phyloP scores from a whole-genome alignment of 2,329 filamentous ascomycete genomes.

The Neopestalotiopsis rosae region DNA sequence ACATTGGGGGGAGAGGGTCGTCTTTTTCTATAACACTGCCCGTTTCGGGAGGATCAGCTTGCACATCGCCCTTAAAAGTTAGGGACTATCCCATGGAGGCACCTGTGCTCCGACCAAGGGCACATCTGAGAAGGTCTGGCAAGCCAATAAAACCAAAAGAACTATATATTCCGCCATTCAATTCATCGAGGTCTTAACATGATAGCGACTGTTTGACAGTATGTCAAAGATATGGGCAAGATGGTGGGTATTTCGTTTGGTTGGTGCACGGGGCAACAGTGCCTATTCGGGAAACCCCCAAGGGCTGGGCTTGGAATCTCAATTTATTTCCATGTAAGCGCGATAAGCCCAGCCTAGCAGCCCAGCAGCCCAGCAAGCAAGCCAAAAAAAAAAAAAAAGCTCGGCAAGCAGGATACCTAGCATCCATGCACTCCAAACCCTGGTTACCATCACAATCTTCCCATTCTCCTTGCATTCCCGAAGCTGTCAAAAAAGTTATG shows the following conservation, averaged over 20 bases:
- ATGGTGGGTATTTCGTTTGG: not conserved
- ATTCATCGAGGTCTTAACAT: not conserved
- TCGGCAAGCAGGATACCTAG: no score
- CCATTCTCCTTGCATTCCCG: not conserved
- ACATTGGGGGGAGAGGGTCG: no score
- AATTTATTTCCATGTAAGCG: not conserved
- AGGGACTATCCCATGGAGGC: not conserved
- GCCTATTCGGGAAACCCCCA: constrained; percentile 1
- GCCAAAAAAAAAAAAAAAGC: no score
- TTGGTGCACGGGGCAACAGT: not conserved
- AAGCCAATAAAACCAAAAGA: not conserved
- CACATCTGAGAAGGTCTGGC: no score
- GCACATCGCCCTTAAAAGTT: not conserved
- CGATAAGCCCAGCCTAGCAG: not conserved
- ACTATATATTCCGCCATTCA: not conserved
- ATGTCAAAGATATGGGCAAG: no score
- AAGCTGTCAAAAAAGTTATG: not conserved
- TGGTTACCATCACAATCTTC: no score
- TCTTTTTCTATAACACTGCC: not conserved
- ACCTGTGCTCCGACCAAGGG: not conserved
- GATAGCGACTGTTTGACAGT: no score
- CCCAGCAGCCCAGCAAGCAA: no score
- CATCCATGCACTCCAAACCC: no score
- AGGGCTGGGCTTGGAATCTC: not conserved
- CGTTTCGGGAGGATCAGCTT: not conserved